These are phyloP conservation scores for Aureobasidium sp. DNA, from an alignment of 2,329 filamentous ascomycete genomes.

Conservation along the genomic window DNA sequence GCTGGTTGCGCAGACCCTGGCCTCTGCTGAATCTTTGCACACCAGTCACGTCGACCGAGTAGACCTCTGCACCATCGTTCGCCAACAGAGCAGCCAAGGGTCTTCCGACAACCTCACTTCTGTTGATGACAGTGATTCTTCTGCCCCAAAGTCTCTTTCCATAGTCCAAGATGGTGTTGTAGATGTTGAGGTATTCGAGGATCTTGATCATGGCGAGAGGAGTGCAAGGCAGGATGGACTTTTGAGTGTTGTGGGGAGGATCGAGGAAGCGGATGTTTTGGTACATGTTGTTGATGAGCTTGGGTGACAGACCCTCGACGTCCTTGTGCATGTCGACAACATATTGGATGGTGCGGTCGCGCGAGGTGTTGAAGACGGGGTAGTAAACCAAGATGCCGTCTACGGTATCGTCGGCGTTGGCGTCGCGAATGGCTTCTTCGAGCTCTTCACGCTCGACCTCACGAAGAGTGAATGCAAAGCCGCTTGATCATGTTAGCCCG, in stretches of 20 bases:
- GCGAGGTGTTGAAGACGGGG: conserved; percentile 83
- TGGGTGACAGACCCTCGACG: conserved; percentile 88
- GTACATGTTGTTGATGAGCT: conserved; percentile 99
- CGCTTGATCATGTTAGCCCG: conserved; percentile 44
- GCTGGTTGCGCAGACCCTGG: conserved; percentile 71
- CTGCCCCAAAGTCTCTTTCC: conserved; percentile 90
- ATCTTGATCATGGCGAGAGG: conserved; percentile 96
- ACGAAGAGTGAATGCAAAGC: conserved; percentile 81
- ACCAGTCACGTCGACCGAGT: conserved; percentile 86
- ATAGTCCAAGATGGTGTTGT: conserved; percentile 88
- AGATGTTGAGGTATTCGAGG: conserved; percentile 88
- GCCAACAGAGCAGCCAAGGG: conserved; percentile 87
- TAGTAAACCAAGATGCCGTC: conserved; percentile 98
- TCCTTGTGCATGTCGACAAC: conserved; percentile 86
- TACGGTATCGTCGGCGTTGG: conserved; percentile 68
- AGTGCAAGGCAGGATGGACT: conserved; percentile 91
- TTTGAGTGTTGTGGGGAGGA: conserved; percentile 63
- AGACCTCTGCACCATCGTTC: conserved; percentile 92
- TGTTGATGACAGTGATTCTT: conserved; percentile 93
- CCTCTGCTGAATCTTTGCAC: conserved; percentile 90
- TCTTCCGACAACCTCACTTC: conserved; percentile 89
- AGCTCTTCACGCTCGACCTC: conserved; percentile 78
- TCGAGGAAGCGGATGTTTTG: conserved; percentile 96
- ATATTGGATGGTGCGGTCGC: conserved; percentile 94
- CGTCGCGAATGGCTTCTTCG: conserved; percentile 77